These are phyloP conservation scores for Aspergillus alliaceus DNA, from an alignment of 2,329 filamentous ascomycete genomes.

Conservation along the genomic window DNA sequence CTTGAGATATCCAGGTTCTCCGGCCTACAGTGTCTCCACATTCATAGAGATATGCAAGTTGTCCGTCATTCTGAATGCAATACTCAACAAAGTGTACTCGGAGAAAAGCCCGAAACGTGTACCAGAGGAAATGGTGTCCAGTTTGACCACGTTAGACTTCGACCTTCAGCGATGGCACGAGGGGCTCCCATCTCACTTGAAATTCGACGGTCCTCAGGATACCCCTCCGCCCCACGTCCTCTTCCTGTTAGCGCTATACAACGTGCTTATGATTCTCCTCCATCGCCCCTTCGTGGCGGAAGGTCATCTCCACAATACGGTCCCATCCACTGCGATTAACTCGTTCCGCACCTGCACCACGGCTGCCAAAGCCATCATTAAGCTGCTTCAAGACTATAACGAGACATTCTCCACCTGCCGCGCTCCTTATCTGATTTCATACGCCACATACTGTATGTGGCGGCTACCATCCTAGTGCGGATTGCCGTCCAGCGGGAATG, in stretches of 20 bases:
- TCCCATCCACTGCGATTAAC: constrained; percentile 42
- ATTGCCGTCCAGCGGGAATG: constrained; percentile 49
- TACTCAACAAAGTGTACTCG: constrained; percentile 40
- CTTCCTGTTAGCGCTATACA: constrained; percentile 50
- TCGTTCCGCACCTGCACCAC: constrained; percentile 49
- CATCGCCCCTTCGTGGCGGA: constrained; percentile 53
- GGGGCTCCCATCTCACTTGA: constrained; percentile 45
- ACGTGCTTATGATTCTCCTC: constrained; percentile 54
- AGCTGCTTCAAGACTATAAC: constrained; percentile 48
- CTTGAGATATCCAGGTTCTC: constrained; percentile 33
- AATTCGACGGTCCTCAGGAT: constrained; percentile 28
- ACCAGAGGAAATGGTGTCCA: constrained; percentile 30
- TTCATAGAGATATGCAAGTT: constrained; percentile 42
- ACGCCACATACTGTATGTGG: constrained; percentile 58
- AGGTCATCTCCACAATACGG: constrained; percentile 43
- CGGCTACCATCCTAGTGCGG: constrained; percentile 54
- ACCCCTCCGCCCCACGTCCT: constrained; percentile 49
- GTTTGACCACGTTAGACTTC: constrained; percentile 40
- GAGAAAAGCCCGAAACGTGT: constrained; percentile 43
- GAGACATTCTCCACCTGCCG: constrained; percentile 46
- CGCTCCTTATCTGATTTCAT: constrained; percentile 54
- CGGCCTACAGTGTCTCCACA: constrained; percentile 35
- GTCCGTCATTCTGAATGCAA: constrained; percentile 44
- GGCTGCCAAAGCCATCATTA: constrained; percentile 48
- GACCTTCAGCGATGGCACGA: constrained; percentile 47